phyloP scores from a whole-genome alignment of 2,329 filamentous ascomycete species.

The Paecilomyces sp. region DNA sequence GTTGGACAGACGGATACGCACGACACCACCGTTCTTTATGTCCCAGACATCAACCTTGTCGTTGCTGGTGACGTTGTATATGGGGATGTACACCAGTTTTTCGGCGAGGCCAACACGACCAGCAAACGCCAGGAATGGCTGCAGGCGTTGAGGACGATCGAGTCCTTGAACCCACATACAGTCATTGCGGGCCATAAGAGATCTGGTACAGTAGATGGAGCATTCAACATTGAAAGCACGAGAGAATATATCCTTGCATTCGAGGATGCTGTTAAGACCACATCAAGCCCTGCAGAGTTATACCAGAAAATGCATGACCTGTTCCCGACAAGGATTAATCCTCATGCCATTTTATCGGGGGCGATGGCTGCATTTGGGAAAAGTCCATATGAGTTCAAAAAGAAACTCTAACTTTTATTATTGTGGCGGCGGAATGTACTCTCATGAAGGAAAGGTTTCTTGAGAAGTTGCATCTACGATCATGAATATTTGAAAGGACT shows the following conservation, averaged over 20 bases:
- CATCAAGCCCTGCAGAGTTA: no score
- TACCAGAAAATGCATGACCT: background rate
- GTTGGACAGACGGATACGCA: slow-evolving; percentile 22
- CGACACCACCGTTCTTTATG: slow-evolving; percentile 27
- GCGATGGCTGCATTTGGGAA: background rate
- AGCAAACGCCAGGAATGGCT: slow-evolving; percentile 27
- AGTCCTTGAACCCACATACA: slow-evolving; percentile 19
- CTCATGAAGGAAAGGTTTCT: no score
- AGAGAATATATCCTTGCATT: slow-evolving; percentile 20
- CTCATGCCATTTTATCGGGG: background rate
- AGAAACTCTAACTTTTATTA: no score
- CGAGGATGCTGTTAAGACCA: background rate
- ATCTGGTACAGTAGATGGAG: slow-evolving; percentile 17
- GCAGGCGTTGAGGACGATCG: slow-evolving; percentile 21
- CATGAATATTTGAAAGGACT: no score
- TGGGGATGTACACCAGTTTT: slow-evolving; percentile 28
- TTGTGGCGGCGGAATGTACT: no score
- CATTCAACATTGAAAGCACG: slow-evolving; percentile 17
- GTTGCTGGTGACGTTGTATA: slow-evolving; percentile 35
- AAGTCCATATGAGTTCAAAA: no score
- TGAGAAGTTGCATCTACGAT: no score
- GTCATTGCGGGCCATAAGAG: slow-evolving; percentile 27
- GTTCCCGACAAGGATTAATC: background rate
- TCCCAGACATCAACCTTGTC: slow-evolving; percentile 27
- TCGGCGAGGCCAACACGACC: slow-evolving; percentile 27